These are phyloP conservation scores for Trichoderma sp. DNA, from an alignment of 2,329 filamentous ascomycete species.

Conservation along the genomic window DNA sequence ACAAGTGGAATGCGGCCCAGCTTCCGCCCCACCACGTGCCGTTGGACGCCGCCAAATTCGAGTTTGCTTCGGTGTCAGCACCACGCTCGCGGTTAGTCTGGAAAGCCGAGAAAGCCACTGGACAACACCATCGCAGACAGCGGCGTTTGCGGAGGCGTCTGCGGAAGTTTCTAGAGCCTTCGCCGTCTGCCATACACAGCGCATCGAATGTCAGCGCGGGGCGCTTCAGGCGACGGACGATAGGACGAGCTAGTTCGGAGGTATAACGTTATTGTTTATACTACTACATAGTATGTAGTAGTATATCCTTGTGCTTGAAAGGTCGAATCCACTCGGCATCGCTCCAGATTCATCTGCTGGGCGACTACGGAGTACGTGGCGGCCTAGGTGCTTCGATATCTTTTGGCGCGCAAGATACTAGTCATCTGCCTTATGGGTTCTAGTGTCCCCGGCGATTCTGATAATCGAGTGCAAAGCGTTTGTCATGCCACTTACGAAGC, in stretches of 20 bases:
- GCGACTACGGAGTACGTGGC: background rate
- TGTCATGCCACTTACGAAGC: conserved; percentile 4
- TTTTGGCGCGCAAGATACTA: background rate
- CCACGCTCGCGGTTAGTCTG: background rate
- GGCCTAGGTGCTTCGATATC: background rate
- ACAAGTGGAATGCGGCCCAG: background rate
- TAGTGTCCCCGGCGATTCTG: background rate
- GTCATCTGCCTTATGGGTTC: background rate
- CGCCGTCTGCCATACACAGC: background rate
- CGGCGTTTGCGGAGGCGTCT: background rate
- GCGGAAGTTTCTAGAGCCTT: conserved; percentile 6
- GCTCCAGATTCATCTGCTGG: background rate
- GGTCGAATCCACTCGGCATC: background rate
- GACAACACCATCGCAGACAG: background rate
- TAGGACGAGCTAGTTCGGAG: background rate
- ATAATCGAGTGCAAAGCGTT: background rate
- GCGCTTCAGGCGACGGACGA: background rate
- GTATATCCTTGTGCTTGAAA: background rate
- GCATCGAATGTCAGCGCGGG: background rate
- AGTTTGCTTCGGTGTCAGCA: background rate
- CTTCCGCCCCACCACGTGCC: background rate
- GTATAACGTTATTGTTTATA: background rate
- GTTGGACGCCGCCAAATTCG: background rate
- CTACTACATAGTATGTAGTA: background rate
- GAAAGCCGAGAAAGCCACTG: background rate